Evolutionary conservation across 2,329 filamentous ascomycete genomes (phyloP).

Genomic region (Chalara sp.): DNA sequence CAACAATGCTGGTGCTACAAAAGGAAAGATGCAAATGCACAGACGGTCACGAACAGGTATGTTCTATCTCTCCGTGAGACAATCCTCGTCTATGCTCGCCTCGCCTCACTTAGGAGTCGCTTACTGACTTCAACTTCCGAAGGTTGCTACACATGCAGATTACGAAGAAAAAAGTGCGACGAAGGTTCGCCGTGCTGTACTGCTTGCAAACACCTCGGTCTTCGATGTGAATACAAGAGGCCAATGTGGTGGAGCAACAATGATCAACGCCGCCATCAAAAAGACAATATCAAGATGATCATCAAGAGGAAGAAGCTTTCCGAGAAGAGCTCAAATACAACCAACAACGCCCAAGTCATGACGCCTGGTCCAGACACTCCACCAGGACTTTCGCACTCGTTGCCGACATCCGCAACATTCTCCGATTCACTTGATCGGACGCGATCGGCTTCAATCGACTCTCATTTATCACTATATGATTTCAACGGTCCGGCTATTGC

Average conservation of each 20-base stretch:
- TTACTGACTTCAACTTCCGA: conserved; percentile 25
- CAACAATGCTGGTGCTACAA: conserved; percentile 42
- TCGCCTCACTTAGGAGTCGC: conserved; percentile 48
- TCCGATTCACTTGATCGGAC: conserved; percentile 68
- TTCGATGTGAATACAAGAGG: conserved; percentile 92
- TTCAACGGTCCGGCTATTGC: conserved; percentile 53
- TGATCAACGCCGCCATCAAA: conserved; percentile 76
- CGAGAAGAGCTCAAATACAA: conserved; percentile 62
- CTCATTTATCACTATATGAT: conserved; percentile 68
- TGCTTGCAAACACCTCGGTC: conserved; percentile 63
- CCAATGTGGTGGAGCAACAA: conserved; percentile 97
- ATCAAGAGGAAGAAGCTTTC: conserved; percentile 95
- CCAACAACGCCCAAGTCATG: conserved; percentile 41
- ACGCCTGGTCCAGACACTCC: conserved; percentile 53
- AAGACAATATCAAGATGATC: conserved; percentile 92
- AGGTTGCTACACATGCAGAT: conserved; percentile 63
- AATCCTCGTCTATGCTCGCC: conserved; percentile 4
- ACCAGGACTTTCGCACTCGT: conserved; percentile 72
- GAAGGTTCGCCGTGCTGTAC: conserved; percentile 56
- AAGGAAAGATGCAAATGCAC: conserved; percentile 80
- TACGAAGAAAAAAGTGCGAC: conserved; percentile 64
- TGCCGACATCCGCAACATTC: conserved; percentile 74
- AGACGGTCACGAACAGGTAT: conserved; percentile 89
- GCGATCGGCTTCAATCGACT: conserved; percentile 73
- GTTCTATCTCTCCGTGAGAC: conserved; percentile 32